These are phyloP conservation scores for Cystobasidium slooffiae DNA, from an alignment of 1,284 basidiomycete species.

Conservation along the genomic window DNA sequence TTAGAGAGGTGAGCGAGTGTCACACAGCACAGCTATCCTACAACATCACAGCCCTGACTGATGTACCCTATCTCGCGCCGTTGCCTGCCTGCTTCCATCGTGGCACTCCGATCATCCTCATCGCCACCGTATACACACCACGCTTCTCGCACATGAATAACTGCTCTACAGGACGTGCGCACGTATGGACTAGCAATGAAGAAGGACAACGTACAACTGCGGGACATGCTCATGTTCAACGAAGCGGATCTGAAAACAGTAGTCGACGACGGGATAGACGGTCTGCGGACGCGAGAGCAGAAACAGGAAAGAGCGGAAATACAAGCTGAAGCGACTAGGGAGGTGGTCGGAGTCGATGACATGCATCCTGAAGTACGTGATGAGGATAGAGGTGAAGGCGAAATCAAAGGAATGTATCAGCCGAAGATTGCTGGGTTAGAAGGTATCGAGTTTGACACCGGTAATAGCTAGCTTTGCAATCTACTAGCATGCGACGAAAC, in stretches of 20 bases:
- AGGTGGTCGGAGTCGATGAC: constrained; percentile 33
- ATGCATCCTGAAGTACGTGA: constrained; percentile 28
- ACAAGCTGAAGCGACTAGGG: constrained; percentile 21
- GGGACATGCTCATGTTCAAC: constrained; percentile 42
- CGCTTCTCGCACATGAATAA: not conserved
- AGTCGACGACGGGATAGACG: constrained; percentile 41
- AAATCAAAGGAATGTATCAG: constrained; percentile 37
- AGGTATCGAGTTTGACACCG: constrained; percentile 40
- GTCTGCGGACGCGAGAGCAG: constrained; percentile 34
- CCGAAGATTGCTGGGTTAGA: constrained; percentile 39
- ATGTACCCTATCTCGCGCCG: not conserved
- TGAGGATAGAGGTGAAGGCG: constrained; percentile 37
- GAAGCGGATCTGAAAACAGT: constrained; percentile 35
- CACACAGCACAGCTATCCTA: not conserved
- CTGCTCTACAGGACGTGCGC: constrained; percentile 28
- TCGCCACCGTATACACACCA: too few species aligned
- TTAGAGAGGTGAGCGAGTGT: constrained; percentile 18
- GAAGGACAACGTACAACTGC: constrained; percentile 39
- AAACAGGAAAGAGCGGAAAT: constrained; percentile 18
- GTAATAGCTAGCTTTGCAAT: constrained; percentile 14
- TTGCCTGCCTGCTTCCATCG: not conserved
- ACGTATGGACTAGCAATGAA: constrained; percentile 35
- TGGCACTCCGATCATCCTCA: too few species aligned
- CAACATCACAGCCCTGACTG: not conserved
- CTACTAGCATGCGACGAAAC: not conserved